Conservation (phyloP, 805 yeast genomes). For the Candida andamanensis region DNA sequence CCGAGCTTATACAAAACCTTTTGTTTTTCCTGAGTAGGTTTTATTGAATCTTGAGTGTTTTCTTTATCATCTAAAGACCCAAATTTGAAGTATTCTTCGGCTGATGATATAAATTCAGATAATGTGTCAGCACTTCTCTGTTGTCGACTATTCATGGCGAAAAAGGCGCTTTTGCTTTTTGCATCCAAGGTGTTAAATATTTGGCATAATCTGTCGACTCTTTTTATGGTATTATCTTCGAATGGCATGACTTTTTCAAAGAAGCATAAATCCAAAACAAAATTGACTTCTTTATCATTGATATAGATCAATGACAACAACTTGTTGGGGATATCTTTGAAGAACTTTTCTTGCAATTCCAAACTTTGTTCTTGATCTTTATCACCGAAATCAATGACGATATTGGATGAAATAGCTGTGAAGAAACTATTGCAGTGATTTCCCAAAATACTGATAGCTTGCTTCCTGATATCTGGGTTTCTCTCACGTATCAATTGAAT, state of each 20-base stretch:
- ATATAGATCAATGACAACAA: slow-evolving; percentile 66
- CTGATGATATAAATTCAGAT: slow-evolving; percentile 41
- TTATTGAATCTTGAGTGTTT: slow-evolving; percentile 4
- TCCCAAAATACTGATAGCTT: slow-evolving; percentile 52
- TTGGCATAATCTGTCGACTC: slow-evolving; percentile 51
- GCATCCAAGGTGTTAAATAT: slow-evolving; percentile 47
- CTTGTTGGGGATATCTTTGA: slow-evolving; percentile 55
- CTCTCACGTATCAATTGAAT: slow-evolving; percentile 69
- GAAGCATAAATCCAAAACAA: slow-evolving; percentile 56
- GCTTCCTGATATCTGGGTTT: slow-evolving; percentile 56
- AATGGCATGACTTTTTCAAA: slow-evolving; percentile 60
- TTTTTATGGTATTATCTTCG: slow-evolving; percentile 35
- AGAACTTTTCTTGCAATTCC: slow-evolving; percentile 26
- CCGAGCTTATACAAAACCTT: slow-evolving; percentile 33
- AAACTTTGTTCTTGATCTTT: slow-evolving; percentile 18
- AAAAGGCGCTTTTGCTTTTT: slow-evolving; percentile 58
- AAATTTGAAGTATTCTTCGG: slow-evolving; percentile 34
- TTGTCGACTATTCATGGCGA: slow-evolving; percentile 68
- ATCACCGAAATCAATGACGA: slow-evolving; percentile 27
- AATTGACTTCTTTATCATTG: slow-evolving; percentile 62
- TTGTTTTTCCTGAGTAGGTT: slow-evolving; percentile 11
- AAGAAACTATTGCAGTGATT: slow-evolving; percentile 48
- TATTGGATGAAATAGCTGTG: slow-evolving; percentile 8
- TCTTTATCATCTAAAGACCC: slow-evolving; percentile 16
- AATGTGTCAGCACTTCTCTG: slow-evolving; percentile 52